phyloP scores from a whole-genome alignment of 148 eudicot genomes.

The Nyssa sinensis region DNA sequence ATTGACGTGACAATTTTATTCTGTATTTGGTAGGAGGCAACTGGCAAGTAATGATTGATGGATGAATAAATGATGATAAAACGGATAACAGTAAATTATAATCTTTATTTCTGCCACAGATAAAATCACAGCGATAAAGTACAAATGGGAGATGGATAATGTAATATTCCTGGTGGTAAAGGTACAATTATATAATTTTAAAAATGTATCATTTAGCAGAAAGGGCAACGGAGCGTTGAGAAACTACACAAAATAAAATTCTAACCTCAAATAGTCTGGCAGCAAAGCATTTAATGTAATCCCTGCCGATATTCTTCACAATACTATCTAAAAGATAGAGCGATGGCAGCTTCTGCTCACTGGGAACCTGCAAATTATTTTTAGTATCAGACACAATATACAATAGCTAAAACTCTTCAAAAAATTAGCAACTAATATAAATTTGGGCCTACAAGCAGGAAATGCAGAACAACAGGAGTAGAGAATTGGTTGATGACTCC shows the following conservation, averaged over 20 bases:
- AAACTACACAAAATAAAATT: conserved; percentile 14
- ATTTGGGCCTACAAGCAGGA: too few relatives aligned
- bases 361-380: conserved; percentile 75
- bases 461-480: background rate
- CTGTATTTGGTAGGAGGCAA: background rate
- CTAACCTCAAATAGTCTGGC: conserved; percentile 92
- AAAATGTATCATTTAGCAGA: background rate
- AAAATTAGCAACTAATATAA: background rate
- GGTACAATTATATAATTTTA: background rate
- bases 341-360: conserved; percentile 92
- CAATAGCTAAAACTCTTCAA: background rate
- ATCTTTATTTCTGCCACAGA: background rate
- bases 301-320: conserved; percentile 96
- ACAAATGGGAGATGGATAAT: background rate
- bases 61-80: background rate
- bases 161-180: background rate
- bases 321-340: conserved; percentile 96
- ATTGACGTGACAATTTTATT: background rate
- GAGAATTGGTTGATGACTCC: too few relatives aligned
- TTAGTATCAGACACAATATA: conserved; percentile 17
- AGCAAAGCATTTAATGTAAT: conserved; percentile 86
- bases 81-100: background rate
- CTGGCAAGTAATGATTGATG: background rate
- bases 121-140: background rate
- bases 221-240: background rate